Conservation (phyloP, 306 rosid species). For the Rosa chinensis region DNA sequence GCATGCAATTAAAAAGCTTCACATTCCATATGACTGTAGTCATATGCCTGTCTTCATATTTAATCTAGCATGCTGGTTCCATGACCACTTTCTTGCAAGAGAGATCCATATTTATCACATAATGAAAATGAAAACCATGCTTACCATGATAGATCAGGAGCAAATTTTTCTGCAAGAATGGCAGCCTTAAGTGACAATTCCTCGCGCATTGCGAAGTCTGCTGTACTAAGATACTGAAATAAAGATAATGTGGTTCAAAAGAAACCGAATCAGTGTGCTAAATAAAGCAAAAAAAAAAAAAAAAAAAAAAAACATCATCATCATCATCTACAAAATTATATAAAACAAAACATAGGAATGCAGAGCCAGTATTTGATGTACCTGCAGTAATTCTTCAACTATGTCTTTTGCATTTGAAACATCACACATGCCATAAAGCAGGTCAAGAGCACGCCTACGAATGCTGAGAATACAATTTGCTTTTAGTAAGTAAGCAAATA, state of each 20-base stretch:
- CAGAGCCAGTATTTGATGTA: constrained; percentile 28
- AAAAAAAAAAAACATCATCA: no score
- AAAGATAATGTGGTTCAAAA: constrained; percentile 28
- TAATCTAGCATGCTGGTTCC: background rate
- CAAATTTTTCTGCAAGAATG: constrained; percentile 98
- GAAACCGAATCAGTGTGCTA: constrained; percentile 24
- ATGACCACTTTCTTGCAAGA: background rate
- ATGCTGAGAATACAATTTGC: constrained; percentile 56
- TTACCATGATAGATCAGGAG: constrained; percentile 98
- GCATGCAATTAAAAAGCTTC: no score
- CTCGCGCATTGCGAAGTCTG: constrained; percentile 98
- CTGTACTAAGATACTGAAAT: constrained; percentile 94
- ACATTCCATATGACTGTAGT: background rate
- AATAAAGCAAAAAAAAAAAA: background rate
- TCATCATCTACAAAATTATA: background rate
- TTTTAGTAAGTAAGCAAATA: constrained; percentile 26
- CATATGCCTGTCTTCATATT: background rate
- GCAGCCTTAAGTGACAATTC: constrained; percentile 98
- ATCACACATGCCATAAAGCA: constrained; percentile 99
- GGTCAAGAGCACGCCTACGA: constrained; percentile 98
- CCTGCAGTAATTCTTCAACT: constrained; percentile 97
- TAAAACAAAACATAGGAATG: background rate
- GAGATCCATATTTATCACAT: background rate
- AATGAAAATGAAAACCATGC: constrained; percentile 5
- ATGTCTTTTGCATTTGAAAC: constrained; percentile 98